Evolutionary conservation across 202 grass and related monocot genomes (phyloP), one percentile per base, ranked within the genome.

Genomic region (Schoenoplectus triqueter): DNA sequence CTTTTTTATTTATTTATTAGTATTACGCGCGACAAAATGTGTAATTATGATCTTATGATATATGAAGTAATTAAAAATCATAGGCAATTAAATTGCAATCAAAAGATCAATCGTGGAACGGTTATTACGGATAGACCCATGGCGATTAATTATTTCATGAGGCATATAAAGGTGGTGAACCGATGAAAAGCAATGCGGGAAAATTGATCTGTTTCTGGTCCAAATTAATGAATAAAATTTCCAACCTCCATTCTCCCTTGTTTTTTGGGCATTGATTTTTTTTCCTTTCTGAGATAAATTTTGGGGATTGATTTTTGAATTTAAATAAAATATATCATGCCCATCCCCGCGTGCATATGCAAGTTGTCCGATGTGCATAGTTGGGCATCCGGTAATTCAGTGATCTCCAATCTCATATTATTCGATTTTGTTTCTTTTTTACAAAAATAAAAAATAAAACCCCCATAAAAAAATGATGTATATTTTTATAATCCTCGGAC

Each of bases 301-400:
- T 31, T 31, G 31, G 31, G 31, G 31, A 31, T 31, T 31, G 31
- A 59, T 13, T 15, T 59, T 15, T 39, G 63, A 31, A 66, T 66
- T 66, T 66, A 66, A 10, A 17, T 10, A 21, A 31, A 66, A 66
- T 66, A 66, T 66, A 7, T 31, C 63, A 31, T 66, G 63, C 20
- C 63, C 63, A 66, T 66, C 20, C 63, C 2, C 18, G 63, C 63
- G 63, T 66, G 63, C 63, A 31, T 66, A 21, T 66, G 63, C 17
- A 66, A 10, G 7, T 66, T 66, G 63, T 66, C 63, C 63, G 63
- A 66, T 66, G 19, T 66, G 63, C 7, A 66, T 66, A 20, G 63
- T 66, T 66, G 63, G 63, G 63, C 8, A 55, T 55, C 10, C 10
- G 10, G 52, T 9, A 22, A 6, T 31, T 22, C 63, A 66, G 20